Evolutionary conservation across 2,329 filamentous ascomycete species (phyloP).

Genomic region (Chaetomium globosum): DNA sequence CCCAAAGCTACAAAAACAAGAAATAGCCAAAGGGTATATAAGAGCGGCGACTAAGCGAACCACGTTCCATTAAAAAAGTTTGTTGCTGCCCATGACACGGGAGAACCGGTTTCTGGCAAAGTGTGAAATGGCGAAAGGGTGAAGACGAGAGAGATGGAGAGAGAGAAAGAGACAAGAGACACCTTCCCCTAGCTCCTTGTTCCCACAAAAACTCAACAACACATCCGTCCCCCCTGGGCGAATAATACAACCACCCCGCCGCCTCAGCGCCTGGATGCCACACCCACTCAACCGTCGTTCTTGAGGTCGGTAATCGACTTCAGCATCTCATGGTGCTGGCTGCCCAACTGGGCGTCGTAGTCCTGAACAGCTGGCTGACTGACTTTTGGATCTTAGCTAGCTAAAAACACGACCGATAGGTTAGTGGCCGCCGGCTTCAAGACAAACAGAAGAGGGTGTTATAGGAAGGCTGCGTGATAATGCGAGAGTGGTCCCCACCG

Average conservation of each 20-base stretch:
- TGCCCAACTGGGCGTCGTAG: conserved; percentile 39
- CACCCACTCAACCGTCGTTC: conserved; percentile 22
- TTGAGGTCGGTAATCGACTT: conserved; percentile 37
- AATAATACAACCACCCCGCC: neutral
- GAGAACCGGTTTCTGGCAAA: conserved; percentile 9
- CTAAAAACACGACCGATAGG: conserved; percentile 31
- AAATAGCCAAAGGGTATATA: conserved; percentile 14
- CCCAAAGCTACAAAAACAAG: neutral
- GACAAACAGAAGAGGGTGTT: conserved; percentile 27
- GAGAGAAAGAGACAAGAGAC: neutral
- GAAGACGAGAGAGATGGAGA: conserved; percentile 15
- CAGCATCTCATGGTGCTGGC: conserved; percentile 38
- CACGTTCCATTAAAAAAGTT: conserved; percentile 17
- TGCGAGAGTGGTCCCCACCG: conserved; percentile 62
- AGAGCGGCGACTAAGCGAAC: neutral
- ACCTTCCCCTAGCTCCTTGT: neutral
- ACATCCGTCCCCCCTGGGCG: neutral
- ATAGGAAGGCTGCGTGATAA: conserved; percentile 39
- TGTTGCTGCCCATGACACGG: conserved; percentile 7
- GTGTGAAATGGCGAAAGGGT: conserved; percentile 8
- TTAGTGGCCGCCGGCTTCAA: conserved; percentile 25
- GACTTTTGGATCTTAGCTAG: conserved; percentile 41
- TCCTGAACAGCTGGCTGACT: conserved; percentile 39
- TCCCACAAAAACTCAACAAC: neutral
- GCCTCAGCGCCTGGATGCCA: neutral